Percentiles rank a stretch among this genome's conserved stretches.
Conservation (phyloP, 352 stramenopile species). For the Plasmopara viticola region DNA sequence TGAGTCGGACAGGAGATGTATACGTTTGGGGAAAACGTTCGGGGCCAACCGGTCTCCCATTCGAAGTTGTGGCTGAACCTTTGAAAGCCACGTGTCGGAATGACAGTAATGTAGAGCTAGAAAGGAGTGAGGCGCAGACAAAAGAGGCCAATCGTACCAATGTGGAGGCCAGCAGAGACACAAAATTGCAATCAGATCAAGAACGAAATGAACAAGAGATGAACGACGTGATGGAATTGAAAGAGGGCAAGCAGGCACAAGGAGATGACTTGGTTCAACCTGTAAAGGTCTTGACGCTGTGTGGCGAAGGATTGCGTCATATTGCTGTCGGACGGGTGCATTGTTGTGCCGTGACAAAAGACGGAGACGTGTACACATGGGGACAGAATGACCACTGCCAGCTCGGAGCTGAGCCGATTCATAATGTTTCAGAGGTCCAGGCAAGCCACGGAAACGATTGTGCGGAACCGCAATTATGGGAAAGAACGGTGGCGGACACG, state of each 20-base stretch:
- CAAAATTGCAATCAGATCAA: conserved; percentile 2
- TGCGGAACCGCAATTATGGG: conserved; percentile 58
- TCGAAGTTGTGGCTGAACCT: conserved; percentile 26
- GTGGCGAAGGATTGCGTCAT: conserved; percentile 55
- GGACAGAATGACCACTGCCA: conserved; percentile 82
- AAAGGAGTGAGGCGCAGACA: conserved; percentile 22
- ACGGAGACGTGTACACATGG: conserved; percentile 81
- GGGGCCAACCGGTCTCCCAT: conserved; percentile 48
- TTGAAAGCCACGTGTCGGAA: conserved; percentile 37
- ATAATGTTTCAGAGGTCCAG: conserved; percentile 50
- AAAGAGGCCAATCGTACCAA: conserved; percentile 1
- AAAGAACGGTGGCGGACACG: conserved; percentile 50
- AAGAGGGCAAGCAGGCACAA: conserved; percentile 14
- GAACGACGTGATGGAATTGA: conserved; percentile 9
- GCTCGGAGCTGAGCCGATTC: conserved; percentile 52
- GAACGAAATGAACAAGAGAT: conserved; percentile 16
- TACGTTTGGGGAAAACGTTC: conserved; percentile 74
- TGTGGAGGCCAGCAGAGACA: not conserved
- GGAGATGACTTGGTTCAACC: conserved; percentile 53
- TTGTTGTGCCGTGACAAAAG: conserved; percentile 68
- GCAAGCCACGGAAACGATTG: conserved; percentile 56
- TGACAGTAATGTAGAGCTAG: conserved; percentile 45
- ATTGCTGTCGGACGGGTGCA: conserved; percentile 75
- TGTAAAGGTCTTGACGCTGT: conserved; percentile 55
- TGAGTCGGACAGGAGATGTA: conserved; percentile 61